Percentiles rank a stretch among this genome's conserved stretches.
Evolutionary conservation across 305 asterid genomes (phyloP).

Genomic region (Solanum hybrid): DNA sequence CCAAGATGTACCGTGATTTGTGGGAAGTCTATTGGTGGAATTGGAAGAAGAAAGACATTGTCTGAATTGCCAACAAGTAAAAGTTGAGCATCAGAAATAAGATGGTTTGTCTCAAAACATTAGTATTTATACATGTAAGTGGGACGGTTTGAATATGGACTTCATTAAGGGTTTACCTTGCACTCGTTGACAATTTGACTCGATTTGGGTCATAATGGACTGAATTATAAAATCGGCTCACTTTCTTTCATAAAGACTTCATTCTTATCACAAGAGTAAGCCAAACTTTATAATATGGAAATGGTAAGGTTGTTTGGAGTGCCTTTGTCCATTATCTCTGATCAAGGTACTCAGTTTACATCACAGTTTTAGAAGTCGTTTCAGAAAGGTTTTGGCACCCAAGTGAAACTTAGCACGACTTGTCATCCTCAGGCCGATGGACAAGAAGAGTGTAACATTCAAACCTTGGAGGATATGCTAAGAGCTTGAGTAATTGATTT

Average conservation of each 20-base stretch:
- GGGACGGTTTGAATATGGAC: not conserved
- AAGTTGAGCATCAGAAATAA: not conserved
- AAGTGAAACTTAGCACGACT: not conserved
- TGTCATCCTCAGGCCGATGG: not conserved
- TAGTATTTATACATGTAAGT: not conserved
- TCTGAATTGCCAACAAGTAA: not conserved
- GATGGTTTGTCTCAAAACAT: not conserved
- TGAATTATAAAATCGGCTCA: not conserved
- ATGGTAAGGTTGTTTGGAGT: not conserved
- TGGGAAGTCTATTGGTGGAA: not conserved
- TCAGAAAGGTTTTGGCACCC: not conserved
- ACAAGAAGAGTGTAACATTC: not conserved
- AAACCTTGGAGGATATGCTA: not conserved
- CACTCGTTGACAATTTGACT: not conserved
- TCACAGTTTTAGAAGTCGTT: too few species aligned
- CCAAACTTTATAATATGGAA: not conserved
- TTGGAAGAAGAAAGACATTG: not conserved
- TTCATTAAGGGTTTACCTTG: not conserved
- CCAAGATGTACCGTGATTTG: not conserved
- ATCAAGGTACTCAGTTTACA: not conserved
- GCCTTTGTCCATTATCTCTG: not conserved
- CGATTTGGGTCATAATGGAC: not conserved
- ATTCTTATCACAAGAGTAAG: not conserved
- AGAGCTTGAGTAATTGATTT: not conserved
- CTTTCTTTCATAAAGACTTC: not conserved